Conservation (phyloP, 352 stramenopile genomes). For the Phytophthora cactorum region DNA sequence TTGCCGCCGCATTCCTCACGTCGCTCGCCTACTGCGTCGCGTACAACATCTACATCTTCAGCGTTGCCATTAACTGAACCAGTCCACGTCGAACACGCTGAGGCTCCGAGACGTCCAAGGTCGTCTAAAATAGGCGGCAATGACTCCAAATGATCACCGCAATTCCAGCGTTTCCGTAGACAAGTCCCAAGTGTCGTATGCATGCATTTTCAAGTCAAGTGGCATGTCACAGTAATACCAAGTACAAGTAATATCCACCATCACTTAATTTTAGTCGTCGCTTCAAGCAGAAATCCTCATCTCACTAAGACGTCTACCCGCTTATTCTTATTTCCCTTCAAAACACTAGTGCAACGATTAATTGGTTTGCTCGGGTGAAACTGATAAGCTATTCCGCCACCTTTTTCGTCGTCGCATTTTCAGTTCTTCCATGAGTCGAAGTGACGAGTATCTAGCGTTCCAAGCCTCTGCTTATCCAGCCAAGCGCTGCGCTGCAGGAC, state of each 20-base stretch:
- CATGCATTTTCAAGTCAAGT: neutral
- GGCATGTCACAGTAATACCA: conserved; percentile 9
- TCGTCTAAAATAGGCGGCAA: neutral
- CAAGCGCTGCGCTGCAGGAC: conserved; percentile 1
- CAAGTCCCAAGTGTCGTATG: neutral
- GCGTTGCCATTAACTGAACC: conserved; percentile 32
- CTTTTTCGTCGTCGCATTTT: conserved; percentile 20
- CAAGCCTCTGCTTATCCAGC: neutral
- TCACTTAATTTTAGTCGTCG: neutral
- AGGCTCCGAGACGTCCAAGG: conserved; percentile 2
- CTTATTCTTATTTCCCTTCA: conserved; percentile 3
- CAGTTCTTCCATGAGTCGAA: conserved; percentile 24
- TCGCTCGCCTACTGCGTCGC: conserved; percentile 52
- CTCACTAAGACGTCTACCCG: neutral
- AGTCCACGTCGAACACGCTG: conserved; percentile 1
- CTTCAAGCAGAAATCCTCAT: conserved; percentile 2
- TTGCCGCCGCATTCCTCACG: conserved; percentile 41
- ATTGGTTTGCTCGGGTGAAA: conserved; percentile 1
- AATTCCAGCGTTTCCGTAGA: conserved; percentile 3
- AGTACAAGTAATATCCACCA: conserved; percentile 4
- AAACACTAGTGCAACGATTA: neutral
- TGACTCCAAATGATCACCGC: neutral
- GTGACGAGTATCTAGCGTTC: neutral
- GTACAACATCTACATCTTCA: conserved; percentile 60
- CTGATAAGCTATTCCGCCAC: conserved; percentile 8